phyloP scores from a whole-genome alignment of 306 rosid species.

The Glycine tomentella region DNA sequence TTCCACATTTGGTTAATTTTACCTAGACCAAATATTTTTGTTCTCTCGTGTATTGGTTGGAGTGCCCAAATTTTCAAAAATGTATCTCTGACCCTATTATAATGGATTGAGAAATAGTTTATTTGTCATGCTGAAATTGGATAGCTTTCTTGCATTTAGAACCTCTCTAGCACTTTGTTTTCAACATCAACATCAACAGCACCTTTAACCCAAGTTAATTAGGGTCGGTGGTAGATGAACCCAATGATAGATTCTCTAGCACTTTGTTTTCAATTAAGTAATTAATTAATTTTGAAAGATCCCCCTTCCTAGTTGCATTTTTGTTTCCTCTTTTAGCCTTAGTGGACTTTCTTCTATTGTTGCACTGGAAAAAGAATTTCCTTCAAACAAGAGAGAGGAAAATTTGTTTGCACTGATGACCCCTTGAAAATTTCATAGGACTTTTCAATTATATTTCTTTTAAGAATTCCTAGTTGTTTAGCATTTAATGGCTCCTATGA shows the following conservation, averaged over 20 bases:
- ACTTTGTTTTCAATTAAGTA: neutral
- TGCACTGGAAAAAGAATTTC: no score
- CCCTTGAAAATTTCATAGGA: no score
- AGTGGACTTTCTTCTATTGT: no score
- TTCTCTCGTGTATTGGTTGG: neutral
- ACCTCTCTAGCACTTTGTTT: neutral
- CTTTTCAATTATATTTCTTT: neutral
- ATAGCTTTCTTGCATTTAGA: conserved; percentile 7
- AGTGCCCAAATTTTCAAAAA: neutral
- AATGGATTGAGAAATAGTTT: neutral
- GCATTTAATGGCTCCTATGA: conserved; percentile 1
- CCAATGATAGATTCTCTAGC: no score
- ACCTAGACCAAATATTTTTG: neutral
- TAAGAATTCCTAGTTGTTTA: neutral
- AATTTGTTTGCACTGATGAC: no score
- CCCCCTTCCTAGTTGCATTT: no score
- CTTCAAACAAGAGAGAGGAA: no score
- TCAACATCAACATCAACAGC: no score
- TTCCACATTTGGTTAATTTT: neutral
- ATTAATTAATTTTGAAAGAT: neutral
- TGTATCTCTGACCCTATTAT: neutral
- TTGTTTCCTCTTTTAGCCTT: no score
- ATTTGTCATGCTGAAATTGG: neutral
- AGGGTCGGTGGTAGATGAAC: no score
- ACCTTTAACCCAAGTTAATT: no score